Base-by-base conservation (phyloP, 306 rosid genomes). In the Acacia melanoxylon region DNA sequence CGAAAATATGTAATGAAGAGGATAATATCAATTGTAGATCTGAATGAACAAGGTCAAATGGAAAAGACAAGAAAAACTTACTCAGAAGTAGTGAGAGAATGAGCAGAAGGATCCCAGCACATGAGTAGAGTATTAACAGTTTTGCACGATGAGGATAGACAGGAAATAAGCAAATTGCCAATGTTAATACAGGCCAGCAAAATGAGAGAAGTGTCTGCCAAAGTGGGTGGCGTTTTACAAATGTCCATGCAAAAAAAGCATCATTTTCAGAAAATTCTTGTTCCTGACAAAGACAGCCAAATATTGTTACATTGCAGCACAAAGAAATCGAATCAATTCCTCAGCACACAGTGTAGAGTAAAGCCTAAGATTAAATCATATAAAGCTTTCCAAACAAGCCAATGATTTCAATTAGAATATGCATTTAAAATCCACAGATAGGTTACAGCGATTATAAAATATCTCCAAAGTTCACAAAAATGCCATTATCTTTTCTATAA, bases 161-260 rank as follows among this genome's bases (percentile, higher is more conserved):
- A 17, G 99, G 99, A 89, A 96, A 96, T 87, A 96, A 86, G 89
- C 99, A 96, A 75, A 96, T 96, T 79, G 99, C 99, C 86, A 96
- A 85, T 12, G 99, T 96, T 78, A 93, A 78, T 78, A 96, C 99
- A 7, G 98, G 99, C 99, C 99, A 96, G 93, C 86, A 91, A 81
- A 96, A 91, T 40, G 99, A 90, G 74, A 96, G 98, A 63, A 96
- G 99, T 0, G 99, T 96, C 91, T 96, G 98, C 99, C 99, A 96
- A 49, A 96, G 93, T 22, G 99, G 99, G 61, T 93, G 80, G 68
- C 94, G 87, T 78, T 93, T 96, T 65, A 83, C 98, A 87, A 96
- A 96, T 33, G 98, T 90, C 99, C 99, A 96, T 3, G 99, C 99
- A 77, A 92, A 96, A 87, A 96, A 96, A 16, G 98, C 97, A 85